Evolutionary conservation across 2,329 filamentous ascomycete genomes (phyloP).

Genomic region (Calonectria montana): DNA sequence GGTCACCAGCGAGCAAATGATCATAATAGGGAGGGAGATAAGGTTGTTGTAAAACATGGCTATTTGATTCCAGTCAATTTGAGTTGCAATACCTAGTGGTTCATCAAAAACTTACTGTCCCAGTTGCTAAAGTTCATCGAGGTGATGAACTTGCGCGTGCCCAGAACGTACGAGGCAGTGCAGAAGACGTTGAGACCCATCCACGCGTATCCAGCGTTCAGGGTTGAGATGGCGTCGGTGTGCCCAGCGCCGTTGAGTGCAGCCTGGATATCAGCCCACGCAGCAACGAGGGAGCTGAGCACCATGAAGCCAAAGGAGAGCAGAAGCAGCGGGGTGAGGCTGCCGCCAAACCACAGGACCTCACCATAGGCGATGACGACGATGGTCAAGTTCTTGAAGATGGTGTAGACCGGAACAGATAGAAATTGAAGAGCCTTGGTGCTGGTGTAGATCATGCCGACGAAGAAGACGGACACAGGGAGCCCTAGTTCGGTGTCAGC

Average conservation of each 20-base stretch:
- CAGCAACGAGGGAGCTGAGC: conserved; percentile 90
- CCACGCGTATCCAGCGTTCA: neutral
- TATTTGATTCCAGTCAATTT: neutral
- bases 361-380: conserved; percentile 99
- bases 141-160: neutral
- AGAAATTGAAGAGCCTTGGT: conserved; percentile 96
- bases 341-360: conserved; percentile 97
- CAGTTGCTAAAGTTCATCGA: neutral
- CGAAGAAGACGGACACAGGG: conserved; percentile 92
- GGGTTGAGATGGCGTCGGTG: neutral
- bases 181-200: neutral
- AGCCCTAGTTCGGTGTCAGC: conserved; percentile 74
- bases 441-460: conserved; percentile 99
- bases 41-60: neutral
- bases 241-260: neutral
- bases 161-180: neutral
- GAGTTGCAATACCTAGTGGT: neutral
- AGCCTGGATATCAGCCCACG: conserved; percentile 70
- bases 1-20: neutral
- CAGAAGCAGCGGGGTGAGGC: conserved; percentile 87
- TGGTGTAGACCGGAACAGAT: conserved; percentile 98
- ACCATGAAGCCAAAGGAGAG: conserved; percentile 98
- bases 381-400: conserved; percentile 99
- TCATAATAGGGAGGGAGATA: neutral
- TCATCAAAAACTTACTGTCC: neutral